Conservation (phyloP, 2,329 filamentous ascomycete species). For the Pestalotiopsis fici region DNA sequence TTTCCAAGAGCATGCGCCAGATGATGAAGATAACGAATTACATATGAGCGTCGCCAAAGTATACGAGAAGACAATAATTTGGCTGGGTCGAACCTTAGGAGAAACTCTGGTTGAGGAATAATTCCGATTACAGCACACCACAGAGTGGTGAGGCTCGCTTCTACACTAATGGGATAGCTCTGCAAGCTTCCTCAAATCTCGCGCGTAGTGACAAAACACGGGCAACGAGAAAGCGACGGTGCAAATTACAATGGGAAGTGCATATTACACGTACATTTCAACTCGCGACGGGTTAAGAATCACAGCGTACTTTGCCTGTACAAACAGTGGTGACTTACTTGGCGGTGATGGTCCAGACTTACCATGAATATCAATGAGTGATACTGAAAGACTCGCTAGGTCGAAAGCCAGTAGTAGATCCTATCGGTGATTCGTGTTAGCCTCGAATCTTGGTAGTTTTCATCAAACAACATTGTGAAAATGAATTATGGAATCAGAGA, state of each 20-base stretch:
- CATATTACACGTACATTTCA: neutral
- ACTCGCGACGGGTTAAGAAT: neutral
- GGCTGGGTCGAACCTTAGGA: slow-evolving; percentile 69
- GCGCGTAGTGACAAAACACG: neutral
- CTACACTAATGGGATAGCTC: neutral
- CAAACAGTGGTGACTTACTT: neutral
- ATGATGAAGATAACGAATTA: slow-evolving; percentile 37
- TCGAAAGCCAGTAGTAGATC: neutral
- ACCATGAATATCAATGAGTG: neutral
- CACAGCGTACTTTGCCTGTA: neutral
- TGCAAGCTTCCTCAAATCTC: neutral
- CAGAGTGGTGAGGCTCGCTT: neutral
- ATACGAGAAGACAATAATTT: slow-evolving; percentile 78
- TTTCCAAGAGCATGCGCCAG: slow-evolving; percentile 15
- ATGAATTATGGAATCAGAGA: slow-evolving; percentile 12
- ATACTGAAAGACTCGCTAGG: neutral
- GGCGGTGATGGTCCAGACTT: neutral
- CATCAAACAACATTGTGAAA: too few relatives aligned
- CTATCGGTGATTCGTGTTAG: neutral
- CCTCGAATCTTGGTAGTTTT: neutral
- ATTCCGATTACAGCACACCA: neutral
- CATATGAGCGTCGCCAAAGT: slow-evolving; percentile 74
- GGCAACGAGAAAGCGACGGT: neutral
- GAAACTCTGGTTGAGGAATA: slow-evolving; percentile 24
- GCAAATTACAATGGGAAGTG: neutral